These are phyloP conservation scores for Exobasidium rhododendri DNA, from an alignment of 1,284 basidiomycete species.

Conservation along the genomic window DNA sequence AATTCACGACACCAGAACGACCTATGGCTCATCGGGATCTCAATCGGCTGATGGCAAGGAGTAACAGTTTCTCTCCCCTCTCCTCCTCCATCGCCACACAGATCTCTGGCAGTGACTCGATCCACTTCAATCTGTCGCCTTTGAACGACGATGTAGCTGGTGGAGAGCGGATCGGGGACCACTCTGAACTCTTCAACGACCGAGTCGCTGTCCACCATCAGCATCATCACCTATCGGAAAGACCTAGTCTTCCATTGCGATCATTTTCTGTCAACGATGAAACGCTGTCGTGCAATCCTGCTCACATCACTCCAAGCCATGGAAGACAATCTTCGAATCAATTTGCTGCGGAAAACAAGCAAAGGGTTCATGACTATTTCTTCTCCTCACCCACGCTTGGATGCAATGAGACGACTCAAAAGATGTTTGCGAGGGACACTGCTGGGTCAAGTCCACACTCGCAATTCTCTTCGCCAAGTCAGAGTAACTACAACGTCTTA, in stretches of 20 bases:
- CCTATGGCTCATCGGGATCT: not conserved
- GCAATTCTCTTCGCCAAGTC: not conserved
- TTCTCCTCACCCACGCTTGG: not conserved
- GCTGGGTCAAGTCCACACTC: not conserved
- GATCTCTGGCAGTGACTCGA: too few relatives aligned
- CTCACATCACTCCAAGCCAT: conserved; percentile 9
- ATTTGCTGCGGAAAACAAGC: not conserved
- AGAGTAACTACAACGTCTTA: not conserved
- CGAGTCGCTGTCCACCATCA: conserved; percentile 15
- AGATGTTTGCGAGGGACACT: not conserved
- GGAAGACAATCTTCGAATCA: not conserved
- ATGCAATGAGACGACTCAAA: not conserved
- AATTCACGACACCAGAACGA: conserved; percentile 6
- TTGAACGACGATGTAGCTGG: not conserved
- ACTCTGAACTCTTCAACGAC: not conserved
- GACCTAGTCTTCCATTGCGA: not conserved
- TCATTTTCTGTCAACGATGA: not conserved
- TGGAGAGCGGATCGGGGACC: conserved; percentile 11
- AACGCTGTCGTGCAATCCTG: conserved; percentile 10
- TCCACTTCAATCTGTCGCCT: too few relatives aligned
- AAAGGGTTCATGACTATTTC: not conserved
- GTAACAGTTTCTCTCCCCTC: not conserved
- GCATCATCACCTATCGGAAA: not conserved
- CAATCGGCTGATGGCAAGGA: not conserved
- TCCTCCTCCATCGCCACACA: not conserved